Evolutionary conservation across 2,329 filamentous ascomycete genomes (phyloP), one percentile per base, ranked within the genome.

Genomic region (Venturia aucupariae): DNA sequence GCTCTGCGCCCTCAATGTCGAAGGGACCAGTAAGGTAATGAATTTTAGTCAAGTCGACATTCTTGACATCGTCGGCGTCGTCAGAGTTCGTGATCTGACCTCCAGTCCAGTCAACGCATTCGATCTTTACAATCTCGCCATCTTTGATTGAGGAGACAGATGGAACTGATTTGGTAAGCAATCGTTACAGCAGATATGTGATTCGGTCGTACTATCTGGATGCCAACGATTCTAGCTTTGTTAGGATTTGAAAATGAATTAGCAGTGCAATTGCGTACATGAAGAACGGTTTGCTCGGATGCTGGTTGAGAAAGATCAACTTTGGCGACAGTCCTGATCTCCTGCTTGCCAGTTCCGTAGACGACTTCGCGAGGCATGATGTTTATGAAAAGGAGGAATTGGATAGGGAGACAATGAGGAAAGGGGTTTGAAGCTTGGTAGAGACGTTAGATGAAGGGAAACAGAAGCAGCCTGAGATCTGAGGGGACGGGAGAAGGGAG

Each of bases 1-100:
- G 91, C 74, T 92, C 85, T 0, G 91, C 91, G 0, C 85, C 87
- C 72, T 92, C 89, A 65, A 97, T 83, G 63, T 96, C 89, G 68
- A 96, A 96, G 0, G 92, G 92, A 0, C 92, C 92, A 0, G 88
- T 92, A 5, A 97, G 83, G 73, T 96, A 96, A 75, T 97, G 92
- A 59, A 95, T 84, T 65, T 84, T 83, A 27, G 90, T 95, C 3
- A 97, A 80, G 72, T 96, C 92, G 62, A 95, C 88, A 68, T 94
- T 87, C 67, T 86, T 86, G 65, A 96, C 78, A 72, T 97, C 92
- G 71, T 96, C 89, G n/a, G 92, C 92, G 39, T 83, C 89, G 74
- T 97, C 92, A 68, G 93, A 88, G 76, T 97, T 96, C 64, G 84
- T 82, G 71, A 96, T 96, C 71, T 96, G 92, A 1, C 92, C 92